Base-by-base conservation (phyloP, 495 filamentous ascomycete species). In the Immersiella caudata region DNA sequence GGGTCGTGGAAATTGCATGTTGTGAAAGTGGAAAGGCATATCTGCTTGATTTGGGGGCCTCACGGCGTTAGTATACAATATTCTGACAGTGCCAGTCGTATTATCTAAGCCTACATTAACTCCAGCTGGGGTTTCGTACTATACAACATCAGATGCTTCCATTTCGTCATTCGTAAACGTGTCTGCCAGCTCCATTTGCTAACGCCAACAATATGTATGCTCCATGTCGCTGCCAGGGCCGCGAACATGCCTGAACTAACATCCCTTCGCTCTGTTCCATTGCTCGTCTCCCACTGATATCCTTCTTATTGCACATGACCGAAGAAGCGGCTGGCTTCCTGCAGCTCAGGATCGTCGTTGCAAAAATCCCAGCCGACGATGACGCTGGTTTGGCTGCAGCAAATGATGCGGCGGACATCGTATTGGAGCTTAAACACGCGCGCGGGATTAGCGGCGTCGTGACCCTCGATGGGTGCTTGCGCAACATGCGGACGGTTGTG, bases 341-440 rank as follows among this genome's bases (percentile, higher is more conserved):
- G 87, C 55, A 99, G 88, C 68, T 93, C 88, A 71, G 86, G 80
- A 62, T 99, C 95, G n/a, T 86, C 91, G 70, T 91, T 91, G 59
- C 93, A 94, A 83, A 97, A 99, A 79, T 99, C 95, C 95, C 95
- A 99, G 4, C 94, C 95, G 3, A 98, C 92, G 67, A 99, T 98
- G 60, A 89, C 88, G 33, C 88, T 90, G 65, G 95, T 91, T 72
- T 97, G 93, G 57, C 89, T 92, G 70, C 94, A 96, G 79, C 93
- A 97, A 62, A 99, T 91, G 75, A 99, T 96, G 74, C 94, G 89
- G 55, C 94, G 85, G 0, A 93, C 89, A 73, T 99, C 95, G 71
- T 97, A 99, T 80, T 99, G 96, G 26, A 98, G 83, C 79, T 99
- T 99, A 81, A 97, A 99, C n/a, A 99, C 92, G 27, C 95, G 79